These are phyloP conservation scores for Fusarium sacchari DNA, from an alignment of 2,329 filamentous ascomycete genomes.

Conservation along the genomic window DNA sequence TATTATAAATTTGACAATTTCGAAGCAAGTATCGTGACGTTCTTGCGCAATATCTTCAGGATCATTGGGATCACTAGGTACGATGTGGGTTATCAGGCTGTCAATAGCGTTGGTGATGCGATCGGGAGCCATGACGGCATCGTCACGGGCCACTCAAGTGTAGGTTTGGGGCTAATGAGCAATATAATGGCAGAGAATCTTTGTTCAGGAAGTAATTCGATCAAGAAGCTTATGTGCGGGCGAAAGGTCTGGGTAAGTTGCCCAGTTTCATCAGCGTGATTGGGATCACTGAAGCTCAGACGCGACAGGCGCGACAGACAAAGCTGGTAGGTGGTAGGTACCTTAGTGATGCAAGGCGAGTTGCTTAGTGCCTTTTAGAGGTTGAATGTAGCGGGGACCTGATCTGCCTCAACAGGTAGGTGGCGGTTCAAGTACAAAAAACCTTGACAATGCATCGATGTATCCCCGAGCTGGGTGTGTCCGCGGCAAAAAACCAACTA, in stretches of 20 bases:
- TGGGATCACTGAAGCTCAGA: slow-evolving; percentile 19
- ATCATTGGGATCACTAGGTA: slow-evolving; percentile 73
- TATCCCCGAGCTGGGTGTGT: slow-evolving; percentile 28
- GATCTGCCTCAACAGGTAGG: background rate
- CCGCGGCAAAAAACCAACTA: slow-evolving; percentile 52
- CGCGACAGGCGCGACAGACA: slow-evolving; percentile 45
- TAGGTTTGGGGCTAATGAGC: background rate
- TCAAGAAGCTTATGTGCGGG: background rate
- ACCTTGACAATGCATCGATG: slow-evolving; percentile 39
- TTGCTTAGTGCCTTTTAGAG: slow-evolving; percentile 22
- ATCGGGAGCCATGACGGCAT: slow-evolving; percentile 68
- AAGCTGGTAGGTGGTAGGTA: no score
- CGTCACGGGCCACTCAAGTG: slow-evolving; percentile 45
- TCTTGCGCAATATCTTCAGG: slow-evolving; percentile 74
- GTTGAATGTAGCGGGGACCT: slow-evolving; percentile 37
- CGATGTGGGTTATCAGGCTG: slow-evolving; percentile 78
- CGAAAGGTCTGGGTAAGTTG: background rate
- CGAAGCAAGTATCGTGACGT: slow-evolving; percentile 71
- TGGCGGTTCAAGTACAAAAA: slow-evolving; percentile 33
- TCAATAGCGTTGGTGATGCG: slow-evolving; percentile 83
- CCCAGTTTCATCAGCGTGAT: slow-evolving; percentile 11
- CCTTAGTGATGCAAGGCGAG: slow-evolving; percentile 31
- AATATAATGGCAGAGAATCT: background rate
- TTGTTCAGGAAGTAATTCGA: background rate
- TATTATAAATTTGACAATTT: slow-evolving; percentile 61